A percentile compares a stretch with the other conserved stretches of the same genome.
Conservation (phyloP, 2,329 filamentous ascomycete species). For the Fusarium falciforme region DNA sequence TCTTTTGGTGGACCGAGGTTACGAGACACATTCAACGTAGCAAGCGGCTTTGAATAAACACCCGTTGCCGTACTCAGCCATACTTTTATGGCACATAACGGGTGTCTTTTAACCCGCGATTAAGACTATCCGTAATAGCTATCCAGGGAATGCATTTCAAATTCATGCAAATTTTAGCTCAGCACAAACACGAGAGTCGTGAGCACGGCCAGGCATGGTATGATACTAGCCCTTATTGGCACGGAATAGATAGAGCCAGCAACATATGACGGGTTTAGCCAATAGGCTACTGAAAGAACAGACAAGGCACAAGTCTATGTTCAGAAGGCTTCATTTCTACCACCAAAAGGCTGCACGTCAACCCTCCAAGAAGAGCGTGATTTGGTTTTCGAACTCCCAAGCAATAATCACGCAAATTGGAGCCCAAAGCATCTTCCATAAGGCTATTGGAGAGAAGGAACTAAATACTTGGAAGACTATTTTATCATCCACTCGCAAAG, state of each 20-base stretch:
- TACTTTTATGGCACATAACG: not conserved
- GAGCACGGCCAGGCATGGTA: not conserved
- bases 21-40: not conserved
- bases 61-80: constrained; percentile 17
- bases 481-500: not conserved
- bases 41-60: not conserved
- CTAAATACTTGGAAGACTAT: too few species aligned
- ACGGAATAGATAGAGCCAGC: not conserved
- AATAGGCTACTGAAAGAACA: too few species aligned
- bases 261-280: not conserved
- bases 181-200: not conserved
- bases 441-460: not conserved
- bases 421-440: too few species aligned
- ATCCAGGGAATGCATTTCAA: not conserved
- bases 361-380: too few species aligned
- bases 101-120: too few species aligned
- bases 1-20: not conserved
- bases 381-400: too few species aligned
- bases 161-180: not conserved
- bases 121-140: not conserved
- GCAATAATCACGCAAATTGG: too few species aligned
- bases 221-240: not conserved
- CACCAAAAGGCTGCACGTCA: too few species aligned
- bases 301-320: too few species aligned
- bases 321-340: too few species aligned